Percentiles rank a stretch among this genome's conserved stretches.
Conservation (phyloP, 2,329 filamentous ascomycete species). For the Cladosporium sp. region DNA sequence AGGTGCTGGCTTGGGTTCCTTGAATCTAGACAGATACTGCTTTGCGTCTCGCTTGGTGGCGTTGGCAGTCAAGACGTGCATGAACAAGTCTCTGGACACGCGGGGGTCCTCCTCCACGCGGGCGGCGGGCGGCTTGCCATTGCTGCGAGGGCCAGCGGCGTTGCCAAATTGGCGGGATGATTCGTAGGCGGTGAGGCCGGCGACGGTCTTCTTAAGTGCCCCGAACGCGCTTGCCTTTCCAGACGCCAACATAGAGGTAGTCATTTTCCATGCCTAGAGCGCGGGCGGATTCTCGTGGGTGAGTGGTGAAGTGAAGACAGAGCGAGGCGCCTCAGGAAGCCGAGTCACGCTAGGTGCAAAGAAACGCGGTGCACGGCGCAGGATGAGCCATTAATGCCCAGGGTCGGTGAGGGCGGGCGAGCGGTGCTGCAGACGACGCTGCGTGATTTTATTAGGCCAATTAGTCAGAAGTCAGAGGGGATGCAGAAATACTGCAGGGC, state of each 20-base stretch:
- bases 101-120: slow-evolving; percentile 18
- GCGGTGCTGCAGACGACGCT: too few relatives aligned
- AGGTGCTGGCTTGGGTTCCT: slow-evolving; percentile 36
- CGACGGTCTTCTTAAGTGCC: slow-evolving; percentile 7
- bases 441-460: too few relatives aligned
- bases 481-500: too few relatives aligned
- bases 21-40: slow-evolving; percentile 84
- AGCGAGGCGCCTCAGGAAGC: not conserved
- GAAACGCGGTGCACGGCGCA: slow-evolving; percentile 4
- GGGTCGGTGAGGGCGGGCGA: not conserved
- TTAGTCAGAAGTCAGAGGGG: too few relatives aligned
- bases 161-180: slow-evolving; percentile 8
- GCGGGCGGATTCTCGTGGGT: not conserved
- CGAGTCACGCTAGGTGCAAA: not conserved
- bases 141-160: slow-evolving; percentile 2
- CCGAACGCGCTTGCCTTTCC: slow-evolving; percentile 30
- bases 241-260: slow-evolving; percentile 31
- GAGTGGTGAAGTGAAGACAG: not conserved
- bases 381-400: not conserved
- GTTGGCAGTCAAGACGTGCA: slow-evolving; percentile 79
- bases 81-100: slow-evolving; percentile 60
- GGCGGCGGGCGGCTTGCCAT: slow-evolving; percentile 19
- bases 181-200: slow-evolving; percentile 3
- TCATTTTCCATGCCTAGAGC: slow-evolving; percentile 28
- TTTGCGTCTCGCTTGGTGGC: slow-evolving; percentile 90